These are phyloP conservation scores for Arabis alpina DNA, from an alignment of 345 rosid genomes.

Conservation along the genomic window DNA sequence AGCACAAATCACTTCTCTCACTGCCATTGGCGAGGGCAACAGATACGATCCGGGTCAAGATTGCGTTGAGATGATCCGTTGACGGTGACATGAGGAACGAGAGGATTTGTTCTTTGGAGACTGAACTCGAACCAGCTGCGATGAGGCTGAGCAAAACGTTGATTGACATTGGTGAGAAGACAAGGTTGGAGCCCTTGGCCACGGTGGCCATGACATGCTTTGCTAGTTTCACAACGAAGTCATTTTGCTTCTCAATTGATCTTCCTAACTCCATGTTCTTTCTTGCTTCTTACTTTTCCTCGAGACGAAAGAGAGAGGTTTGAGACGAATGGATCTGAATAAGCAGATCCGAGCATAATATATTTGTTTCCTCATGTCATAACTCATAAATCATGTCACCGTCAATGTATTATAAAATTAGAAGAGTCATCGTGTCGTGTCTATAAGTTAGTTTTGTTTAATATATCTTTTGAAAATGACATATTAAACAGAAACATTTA, in stretches of 20 bases:
- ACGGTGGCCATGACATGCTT: slow-evolving; percentile 47
- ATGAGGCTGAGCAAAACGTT: slow-evolving; percentile 61
- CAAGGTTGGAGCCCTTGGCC: slow-evolving; percentile 56
- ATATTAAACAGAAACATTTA: too few species aligned
- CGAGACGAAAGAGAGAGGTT: too few species aligned
- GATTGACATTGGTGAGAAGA: slow-evolving; percentile 69
- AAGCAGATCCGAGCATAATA: too few species aligned
- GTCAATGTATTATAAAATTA: too few species aligned
- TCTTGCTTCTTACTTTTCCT: too few species aligned
- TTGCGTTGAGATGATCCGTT: slow-evolving; percentile 53
- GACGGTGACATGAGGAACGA: slow-evolving; percentile 63
- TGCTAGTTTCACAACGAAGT: slow-evolving; percentile 49
- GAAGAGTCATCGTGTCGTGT: too few species aligned
- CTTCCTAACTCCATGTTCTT: too few species aligned
- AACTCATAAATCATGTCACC: too few species aligned
- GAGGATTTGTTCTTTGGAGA: slow-evolving; percentile 63
- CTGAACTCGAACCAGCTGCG: slow-evolving; percentile 57
- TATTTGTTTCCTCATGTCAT: too few species aligned
- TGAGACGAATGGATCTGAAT: too few species aligned
- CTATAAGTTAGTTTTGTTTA: too few species aligned
- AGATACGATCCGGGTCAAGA: slow-evolving; percentile 52
- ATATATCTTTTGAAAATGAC: too few species aligned
- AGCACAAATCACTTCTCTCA: slow-evolving; percentile 52
- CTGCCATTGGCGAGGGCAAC: slow-evolving; percentile 56
- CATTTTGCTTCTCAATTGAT: slow-evolving; percentile 55